Evolutionary conservation across 345 rosid species (phyloP), one percentile per base, ranked within the genome.

Genomic region (Eucalyptus polyanthemos): DNA sequence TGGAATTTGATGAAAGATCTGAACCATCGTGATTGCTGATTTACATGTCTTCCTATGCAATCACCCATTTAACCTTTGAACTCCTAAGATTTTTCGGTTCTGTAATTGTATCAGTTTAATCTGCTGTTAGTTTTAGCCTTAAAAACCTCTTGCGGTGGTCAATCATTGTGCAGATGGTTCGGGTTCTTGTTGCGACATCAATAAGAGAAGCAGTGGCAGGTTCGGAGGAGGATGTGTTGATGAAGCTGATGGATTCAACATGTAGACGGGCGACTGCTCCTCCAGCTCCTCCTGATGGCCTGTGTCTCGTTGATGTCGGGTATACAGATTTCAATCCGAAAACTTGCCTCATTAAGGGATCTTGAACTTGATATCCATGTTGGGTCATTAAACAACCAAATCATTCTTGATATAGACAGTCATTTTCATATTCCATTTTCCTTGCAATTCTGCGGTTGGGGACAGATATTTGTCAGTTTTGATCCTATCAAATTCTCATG

Each of bases 241-340:
- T 98, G 89, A 93, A 93, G 91, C 94, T 96, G 86, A 92, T 93
- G 93, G 97, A 94, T 91, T 97, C 98, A 88, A 93, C 98, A 87
- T 95, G 98, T 85, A 94, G 99, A 90, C 95, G 98, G 31, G 99
- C 99, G 47, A 97, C 98, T 24, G 99, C 99, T 80, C 98, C 99
- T 16, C 99, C 99, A 16, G 98, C 98, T 6, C 97, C 99, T 21
- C 95, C 98, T 3, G 96, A 95, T 81, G 98, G 99, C 49, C 95
- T 97, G 19, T 98, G 98, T 90, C 94, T 98, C 40, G 95, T 94
- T 60, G 97, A 97, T 87, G 96, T 97, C 56, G 98, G 99, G 65
- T 98, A 97, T 89, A 14, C 94, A 11, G 97, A 97, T 25, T 98
- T 97, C 86, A 93, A 93, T 92, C 95, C 93, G 9, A 90, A 87